These are phyloP conservation scores for Trichoderma sp. DNA, from an alignment of 2,329 filamentous ascomycete species.

Conservation along the genomic window DNA sequence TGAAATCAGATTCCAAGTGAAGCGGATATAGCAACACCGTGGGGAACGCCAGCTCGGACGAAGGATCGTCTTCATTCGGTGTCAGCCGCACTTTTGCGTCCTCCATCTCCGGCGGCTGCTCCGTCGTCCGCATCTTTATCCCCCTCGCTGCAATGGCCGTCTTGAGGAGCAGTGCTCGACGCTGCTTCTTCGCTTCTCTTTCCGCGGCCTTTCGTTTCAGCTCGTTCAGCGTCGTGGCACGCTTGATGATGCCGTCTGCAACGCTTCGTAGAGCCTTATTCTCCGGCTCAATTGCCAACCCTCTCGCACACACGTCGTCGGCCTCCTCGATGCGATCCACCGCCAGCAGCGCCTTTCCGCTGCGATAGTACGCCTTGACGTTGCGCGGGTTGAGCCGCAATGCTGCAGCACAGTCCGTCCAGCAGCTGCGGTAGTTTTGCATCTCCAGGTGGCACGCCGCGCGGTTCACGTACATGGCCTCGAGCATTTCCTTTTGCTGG, in stretches of 20 bases:
- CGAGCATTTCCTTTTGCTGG: constrained; percentile 63
- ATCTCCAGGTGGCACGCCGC: constrained; percentile 87
- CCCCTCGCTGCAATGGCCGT: constrained; percentile 66
- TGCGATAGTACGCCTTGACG: constrained; percentile 89
- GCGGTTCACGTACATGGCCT: constrained; percentile 79
- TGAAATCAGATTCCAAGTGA: constrained; percentile 79
- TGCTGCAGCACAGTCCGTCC: constrained; percentile 76
- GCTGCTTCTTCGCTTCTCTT: constrained; percentile 51
- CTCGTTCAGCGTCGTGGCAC: constrained; percentile 53
- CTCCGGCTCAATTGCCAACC: constrained; percentile 65
- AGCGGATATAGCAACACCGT: constrained; percentile 81
- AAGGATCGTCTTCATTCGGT: constrained; percentile 70
- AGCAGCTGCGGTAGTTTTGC: constrained; percentile 83
- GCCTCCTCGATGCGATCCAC: constrained; percentile 79
- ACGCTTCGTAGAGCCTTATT: constrained; percentile 67
- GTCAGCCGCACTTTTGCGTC: constrained; percentile 71
- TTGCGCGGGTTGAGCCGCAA: constrained; percentile 77
- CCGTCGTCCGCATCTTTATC: constrained; percentile 65
- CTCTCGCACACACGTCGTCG: constrained; percentile 71
- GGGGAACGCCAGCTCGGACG: constrained; percentile 71
- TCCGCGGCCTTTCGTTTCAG: constrained; percentile 55
- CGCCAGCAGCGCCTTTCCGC: constrained; percentile 71
- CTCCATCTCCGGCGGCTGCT: constrained; percentile 79
- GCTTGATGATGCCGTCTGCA: constrained; percentile 59
- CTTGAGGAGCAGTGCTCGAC: constrained; percentile 59